A percentile compares a stretch with the other conserved stretches of the same genome.
Conservation (phyloP, 2,329 filamentous ascomycete species). For the Acephala macrosclerotiorum region DNA sequence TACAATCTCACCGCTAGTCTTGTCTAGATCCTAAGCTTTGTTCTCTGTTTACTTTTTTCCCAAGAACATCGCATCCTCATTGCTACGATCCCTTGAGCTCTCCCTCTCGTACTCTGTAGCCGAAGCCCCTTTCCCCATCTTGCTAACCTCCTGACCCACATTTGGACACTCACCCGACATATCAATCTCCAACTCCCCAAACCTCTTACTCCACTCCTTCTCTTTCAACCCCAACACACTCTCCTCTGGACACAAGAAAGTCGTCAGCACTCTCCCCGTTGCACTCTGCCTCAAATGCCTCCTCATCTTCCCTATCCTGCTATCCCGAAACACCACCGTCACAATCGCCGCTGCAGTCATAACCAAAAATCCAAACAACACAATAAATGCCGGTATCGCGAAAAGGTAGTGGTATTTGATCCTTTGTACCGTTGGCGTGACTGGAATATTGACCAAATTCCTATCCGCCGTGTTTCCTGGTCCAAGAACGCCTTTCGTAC, state of each 20-base stretch:
- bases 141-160: background rate
- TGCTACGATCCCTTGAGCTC: background rate
- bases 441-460: conserved; percentile 30
- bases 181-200: conserved; percentile 22
- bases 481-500: conserved; percentile 43
- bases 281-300: conserved; percentile 23
- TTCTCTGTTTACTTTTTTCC: background rate
- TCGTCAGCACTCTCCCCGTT: conserved; percentile 29
- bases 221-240: conserved; percentile 15
- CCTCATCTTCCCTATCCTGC: conserved; percentile 21
- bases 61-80: background rate
- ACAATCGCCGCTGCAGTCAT: conserved; percentile 27
- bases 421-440: conserved; percentile 40
- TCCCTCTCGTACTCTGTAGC: background rate
- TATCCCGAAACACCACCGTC: conserved; percentile 13
- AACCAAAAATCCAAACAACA: conserved; percentile 22
- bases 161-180: conserved; percentile 23
- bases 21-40: background rate
- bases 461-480: conserved; percentile 25
- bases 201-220: conserved; percentile 25
- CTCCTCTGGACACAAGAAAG: conserved; percentile 23
- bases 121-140: background rate
- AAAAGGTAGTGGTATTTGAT: conserved; percentile 43
- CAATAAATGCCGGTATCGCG: conserved; percentile 28
- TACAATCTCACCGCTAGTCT: background rate